A percentile compares a stretch with the other conserved stretches of the same genome.
Evolutionary conservation across 176 grass and related monocot species (phyloP).

Genomic region (Olyra latifolia): DNA sequence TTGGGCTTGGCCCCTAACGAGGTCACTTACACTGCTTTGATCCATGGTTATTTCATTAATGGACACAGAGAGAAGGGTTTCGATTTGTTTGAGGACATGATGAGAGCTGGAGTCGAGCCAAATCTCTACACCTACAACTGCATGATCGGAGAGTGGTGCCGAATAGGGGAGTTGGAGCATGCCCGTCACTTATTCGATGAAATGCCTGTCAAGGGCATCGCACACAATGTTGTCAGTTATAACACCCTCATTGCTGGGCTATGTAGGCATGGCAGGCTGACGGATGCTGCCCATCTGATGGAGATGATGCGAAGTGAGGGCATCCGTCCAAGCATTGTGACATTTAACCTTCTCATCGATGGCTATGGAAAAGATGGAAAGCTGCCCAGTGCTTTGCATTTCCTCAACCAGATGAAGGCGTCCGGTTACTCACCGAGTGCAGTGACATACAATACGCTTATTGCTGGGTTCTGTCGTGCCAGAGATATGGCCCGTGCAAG

Average conservation of each 20-base stretch:
- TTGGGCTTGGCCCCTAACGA: conserved; percentile 50
- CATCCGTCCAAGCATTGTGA: conserved; percentile 51
- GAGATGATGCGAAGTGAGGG: conserved; percentile 49
- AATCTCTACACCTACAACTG: conserved; percentile 71
- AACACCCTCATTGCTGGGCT: conserved; percentile 56
- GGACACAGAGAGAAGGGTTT: conserved; percentile 35
- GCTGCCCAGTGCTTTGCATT: conserved; percentile 48
- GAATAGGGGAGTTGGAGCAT: conserved; percentile 33
- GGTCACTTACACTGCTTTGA: conserved; percentile 66
- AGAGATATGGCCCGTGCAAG: conserved; percentile 46
- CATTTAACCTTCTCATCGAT: conserved; percentile 70
- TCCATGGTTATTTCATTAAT: conserved; percentile 56
- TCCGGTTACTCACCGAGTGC: conserved; percentile 38
- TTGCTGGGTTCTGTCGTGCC: conserved; percentile 53
- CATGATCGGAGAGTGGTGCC: conserved; percentile 53
- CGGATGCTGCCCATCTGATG: conserved; percentile 46
- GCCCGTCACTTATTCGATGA: conserved; percentile 60
- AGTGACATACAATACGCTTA: conserved; percentile 61
- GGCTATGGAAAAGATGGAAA: conserved; percentile 62
- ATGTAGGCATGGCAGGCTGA: conserved; percentile 40
- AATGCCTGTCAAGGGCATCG: conserved; percentile 54
- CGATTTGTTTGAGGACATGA: conserved; percentile 56
- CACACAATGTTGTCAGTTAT: conserved; percentile 55
- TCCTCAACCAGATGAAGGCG: conserved; percentile 61
- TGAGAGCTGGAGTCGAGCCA: conserved; percentile 34